A percentile compares a stretch with the other conserved stretches of the same genome.
phyloP scores from a whole-genome alignment of 1,139 yeast species.

The Kodamaea arcana region DNA sequence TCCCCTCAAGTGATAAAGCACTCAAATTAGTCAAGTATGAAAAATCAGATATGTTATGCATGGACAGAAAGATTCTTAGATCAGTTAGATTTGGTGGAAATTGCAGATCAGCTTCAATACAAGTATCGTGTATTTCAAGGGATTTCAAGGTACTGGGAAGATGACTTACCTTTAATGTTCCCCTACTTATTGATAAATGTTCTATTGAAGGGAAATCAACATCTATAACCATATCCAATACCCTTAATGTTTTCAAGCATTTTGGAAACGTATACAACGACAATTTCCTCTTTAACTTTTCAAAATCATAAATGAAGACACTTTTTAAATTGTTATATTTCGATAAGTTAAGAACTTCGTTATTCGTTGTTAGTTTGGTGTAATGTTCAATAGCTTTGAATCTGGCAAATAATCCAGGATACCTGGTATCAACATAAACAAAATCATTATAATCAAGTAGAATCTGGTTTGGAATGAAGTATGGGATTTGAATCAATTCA shows the following conservation, averaged over 20 bases:
- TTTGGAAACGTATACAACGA: background rate
- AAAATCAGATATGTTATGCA: background rate
- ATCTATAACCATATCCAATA: background rate
- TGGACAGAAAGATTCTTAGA: background rate
- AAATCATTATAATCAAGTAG: background rate
- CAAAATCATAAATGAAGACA: background rate
- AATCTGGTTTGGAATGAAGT: background rate
- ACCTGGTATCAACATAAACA: background rate
- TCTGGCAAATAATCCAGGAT: background rate
- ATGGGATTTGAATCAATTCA: background rate
- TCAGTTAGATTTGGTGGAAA: background rate
- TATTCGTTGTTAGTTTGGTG: background rate
- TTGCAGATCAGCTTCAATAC: background rate
- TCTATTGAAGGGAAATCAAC: conserved; percentile 1
- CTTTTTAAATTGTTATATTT: background rate
- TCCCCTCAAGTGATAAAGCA: background rate
- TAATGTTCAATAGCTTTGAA: background rate
- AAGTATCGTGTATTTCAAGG: background rate
- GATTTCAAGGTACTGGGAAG: background rate
- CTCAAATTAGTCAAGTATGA: background rate
- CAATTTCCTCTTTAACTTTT: background rate
- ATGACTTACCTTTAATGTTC: background rate
- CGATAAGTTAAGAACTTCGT: background rate
- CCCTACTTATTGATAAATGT: background rate
- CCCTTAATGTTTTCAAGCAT: background rate